Evolutionary conservation across 768 basidiomycete genomes (phyloP), one percentile per base, ranked within the genome.

Genomic region (Termitomyces sp.): DNA sequence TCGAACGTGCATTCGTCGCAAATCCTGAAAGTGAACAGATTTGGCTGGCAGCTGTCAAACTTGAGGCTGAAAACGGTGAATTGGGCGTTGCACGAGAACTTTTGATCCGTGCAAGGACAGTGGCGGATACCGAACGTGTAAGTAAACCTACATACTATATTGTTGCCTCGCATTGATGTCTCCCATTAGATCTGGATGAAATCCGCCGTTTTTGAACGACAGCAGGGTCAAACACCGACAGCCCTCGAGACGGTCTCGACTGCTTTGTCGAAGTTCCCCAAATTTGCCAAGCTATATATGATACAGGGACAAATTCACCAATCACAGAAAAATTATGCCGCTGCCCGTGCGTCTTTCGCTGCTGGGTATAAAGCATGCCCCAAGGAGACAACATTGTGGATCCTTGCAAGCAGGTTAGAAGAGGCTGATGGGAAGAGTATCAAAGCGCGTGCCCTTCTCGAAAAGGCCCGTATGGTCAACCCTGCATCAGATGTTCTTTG

Each of bases 21-120:
- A 98, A 98, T 68, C 92, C 94, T 13, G 94, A 98, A 70, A 95
- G 92, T 68, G 97, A 98, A 74, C 87, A 89, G 62, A 98, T 99
- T 66, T 98, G 95, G 94, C 76, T 99, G 54, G 97, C 96, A 2
- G 97, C 96, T 29, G 92, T 96, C 61, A 98, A 98, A 71, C 78
- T 98, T 5, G 96, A 98, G 68, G 92, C 94, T 0, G 95, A 98
- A 77, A 98, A 96, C 63, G 90, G 91, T 3, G 91, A 98, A 67
- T 76, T 92, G 59, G 86, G 79, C 5, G 93, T 92, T 18, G 96
- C 96, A 2, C 77, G 87, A 59, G 88, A 94, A 71, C 73, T 99
- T 44, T 79, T 98, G 61, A 84, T 88, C 48, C 88, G 94, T 59
- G 97, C 96, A 13, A 77, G 96, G 58, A 88, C 84, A 18, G 91